Evolutionary conservation across 768 basidiomycete genomes (phyloP).

Genomic region (Calocybe indica): DNA sequence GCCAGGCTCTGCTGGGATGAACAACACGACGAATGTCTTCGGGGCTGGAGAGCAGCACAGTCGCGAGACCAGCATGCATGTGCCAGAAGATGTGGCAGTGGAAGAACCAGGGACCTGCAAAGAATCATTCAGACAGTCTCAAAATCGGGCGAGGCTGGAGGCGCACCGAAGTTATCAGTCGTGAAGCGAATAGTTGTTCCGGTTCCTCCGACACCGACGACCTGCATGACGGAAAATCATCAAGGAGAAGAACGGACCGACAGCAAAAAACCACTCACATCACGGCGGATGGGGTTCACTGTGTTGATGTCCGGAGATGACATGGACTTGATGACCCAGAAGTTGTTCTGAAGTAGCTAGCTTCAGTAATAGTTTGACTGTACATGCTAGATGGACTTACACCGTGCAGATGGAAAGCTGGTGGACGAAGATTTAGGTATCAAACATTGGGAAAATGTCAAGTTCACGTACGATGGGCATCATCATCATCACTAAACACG

Average conservation of each 20-base stretch:
- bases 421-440: no score
- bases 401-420: constrained; percentile 23
- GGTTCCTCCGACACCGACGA: constrained; percentile 22
- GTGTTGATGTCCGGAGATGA: constrained; percentile 27
- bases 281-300: constrained; percentile 29
- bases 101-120: constrained; percentile 14
- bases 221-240: constrained; percentile 46
- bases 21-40: constrained; percentile 5
- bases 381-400: constrained; percentile 10
- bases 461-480: constrained; percentile 18
- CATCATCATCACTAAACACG: constrained; percentile 16
- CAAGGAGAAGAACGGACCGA: neutral
- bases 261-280: neutral
- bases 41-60: constrained; percentile 7
- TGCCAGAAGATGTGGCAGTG: constrained; percentile 15
- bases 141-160: neutral
- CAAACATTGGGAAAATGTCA: no score
- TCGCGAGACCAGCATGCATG: constrained; percentile 10
- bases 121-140: neutral
- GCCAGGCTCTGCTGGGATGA: constrained; percentile 15
- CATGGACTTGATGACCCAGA: constrained; percentile 30
- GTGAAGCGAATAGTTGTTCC: constrained; percentile 33
- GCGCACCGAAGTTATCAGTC: constrained; percentile 28
- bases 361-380: neutral
- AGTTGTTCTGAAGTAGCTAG: constrained; percentile 20